Conservation (phyloP, 2,329 filamentous ascomycete species). For the Claviceps fusiformis region DNA sequence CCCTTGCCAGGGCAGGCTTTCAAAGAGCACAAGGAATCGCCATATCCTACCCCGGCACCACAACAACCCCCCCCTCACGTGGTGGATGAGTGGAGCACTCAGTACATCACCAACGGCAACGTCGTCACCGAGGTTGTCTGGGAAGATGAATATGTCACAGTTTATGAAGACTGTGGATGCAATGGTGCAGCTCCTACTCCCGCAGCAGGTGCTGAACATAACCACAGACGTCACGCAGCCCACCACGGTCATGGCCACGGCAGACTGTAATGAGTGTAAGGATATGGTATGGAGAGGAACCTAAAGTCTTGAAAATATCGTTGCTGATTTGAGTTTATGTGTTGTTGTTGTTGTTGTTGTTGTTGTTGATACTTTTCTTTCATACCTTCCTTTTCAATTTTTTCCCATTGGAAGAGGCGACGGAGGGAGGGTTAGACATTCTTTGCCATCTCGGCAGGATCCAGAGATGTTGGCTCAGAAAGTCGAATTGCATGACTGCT, state of each 20-base stretch:
- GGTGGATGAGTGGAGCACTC: conserved; percentile 4
- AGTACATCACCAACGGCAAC: conserved; percentile 36
- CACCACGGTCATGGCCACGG: conserved; percentile 28
- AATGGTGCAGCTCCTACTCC: conserved; percentile 4
- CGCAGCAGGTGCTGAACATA: conserved; percentile 8
- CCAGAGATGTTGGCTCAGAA: conserved; percentile 16
- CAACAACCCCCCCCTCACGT: conserved; percentile 28
- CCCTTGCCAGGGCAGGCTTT: no score
- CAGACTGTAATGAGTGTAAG: conserved; percentile 13
- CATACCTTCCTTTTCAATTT: conserved; percentile 2
- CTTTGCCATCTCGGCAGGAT: conserved; percentile 22
- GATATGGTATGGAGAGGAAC: conserved; percentile 2
- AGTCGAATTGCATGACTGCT: conserved; percentile 19
- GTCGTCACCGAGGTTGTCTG: conserved; percentile 43
- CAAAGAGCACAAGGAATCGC: neutral
- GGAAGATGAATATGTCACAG: conserved; percentile 40
- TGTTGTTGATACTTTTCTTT: no score
- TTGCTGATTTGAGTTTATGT: conserved; percentile 6
- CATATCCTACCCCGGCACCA: conserved; percentile 5
- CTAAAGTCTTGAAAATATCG: conserved; percentile 7
- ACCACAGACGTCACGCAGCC: conserved; percentile 15
- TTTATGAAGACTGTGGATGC: conserved; percentile 30
- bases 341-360: no score
- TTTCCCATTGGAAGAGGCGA: conserved; percentile 1
- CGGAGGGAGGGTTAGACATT: conserved; percentile 1